These are phyloP conservation scores for Nicotiana otophora DNA, from an alignment of 257 asterid species.

Conservation along the genomic window DNA sequence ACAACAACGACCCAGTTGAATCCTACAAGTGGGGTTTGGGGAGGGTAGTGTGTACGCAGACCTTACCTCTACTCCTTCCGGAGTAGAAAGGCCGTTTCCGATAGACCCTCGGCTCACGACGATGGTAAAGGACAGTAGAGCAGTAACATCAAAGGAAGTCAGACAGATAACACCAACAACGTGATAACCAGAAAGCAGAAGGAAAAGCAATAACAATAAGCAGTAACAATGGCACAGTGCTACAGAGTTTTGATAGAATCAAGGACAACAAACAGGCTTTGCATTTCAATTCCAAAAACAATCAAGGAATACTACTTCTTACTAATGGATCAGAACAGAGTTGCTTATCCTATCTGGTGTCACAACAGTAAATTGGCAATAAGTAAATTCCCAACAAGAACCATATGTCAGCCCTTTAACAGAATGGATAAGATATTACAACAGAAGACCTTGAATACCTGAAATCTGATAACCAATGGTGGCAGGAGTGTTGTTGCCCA, in stretches of 20 bases:
- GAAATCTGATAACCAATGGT: slow-evolving; percentile 32
- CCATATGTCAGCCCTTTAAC: background rate
- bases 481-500: slow-evolving; percentile 27
- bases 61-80: too few species aligned
- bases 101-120: too few species aligned
- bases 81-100: too few species aligned
- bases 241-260: background rate
- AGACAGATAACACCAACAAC: too few species aligned
- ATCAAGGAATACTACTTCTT: background rate
- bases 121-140: too few species aligned
- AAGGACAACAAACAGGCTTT: background rate
- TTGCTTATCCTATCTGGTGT: background rate
- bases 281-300: background rate
- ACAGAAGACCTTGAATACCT: slow-evolving; percentile 45
- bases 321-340: background rate
- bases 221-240: too few species aligned
- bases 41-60: too few species aligned
- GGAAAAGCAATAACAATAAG: too few species aligned
- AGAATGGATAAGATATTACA: slow-evolving; percentile 11
- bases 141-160: too few species aligned
- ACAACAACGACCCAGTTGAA: too few species aligned
- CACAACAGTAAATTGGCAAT: background rate
- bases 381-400: background rate
- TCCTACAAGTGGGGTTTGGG: too few species aligned
- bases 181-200: too few species aligned